Conservation (phyloP, 2,329 filamentous ascomycete species). For the Neoscytalidium dimidiatum region DNA sequence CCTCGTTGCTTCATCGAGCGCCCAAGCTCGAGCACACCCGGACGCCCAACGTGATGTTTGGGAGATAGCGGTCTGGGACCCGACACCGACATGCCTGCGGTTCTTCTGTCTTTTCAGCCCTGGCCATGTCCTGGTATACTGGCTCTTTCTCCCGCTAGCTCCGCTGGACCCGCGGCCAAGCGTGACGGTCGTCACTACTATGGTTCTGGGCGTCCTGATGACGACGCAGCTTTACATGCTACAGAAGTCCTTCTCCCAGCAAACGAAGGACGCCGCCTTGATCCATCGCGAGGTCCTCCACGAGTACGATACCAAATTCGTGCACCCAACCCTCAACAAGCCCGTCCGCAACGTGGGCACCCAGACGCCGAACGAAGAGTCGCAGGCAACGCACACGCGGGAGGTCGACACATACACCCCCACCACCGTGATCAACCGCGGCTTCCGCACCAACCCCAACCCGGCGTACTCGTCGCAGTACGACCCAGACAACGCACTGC, state of each 20-base stretch:
- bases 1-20: slow-evolving; percentile 64
- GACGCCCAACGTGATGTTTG: slow-evolving; percentile 84
- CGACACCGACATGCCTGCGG: slow-evolving; percentile 76
- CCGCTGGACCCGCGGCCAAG: slow-evolving; percentile 78
- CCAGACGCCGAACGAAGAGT: slow-evolving; percentile 60
- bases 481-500: slow-evolving; percentile 61
- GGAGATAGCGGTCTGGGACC: slow-evolving; percentile 94
- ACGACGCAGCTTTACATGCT: slow-evolving; percentile 76
- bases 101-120: slow-evolving; percentile 92
- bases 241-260: slow-evolving; percentile 74
- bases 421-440: slow-evolving; percentile 66
- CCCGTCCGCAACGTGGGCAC: slow-evolving; percentile 77
- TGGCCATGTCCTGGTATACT: slow-evolving; percentile 87
- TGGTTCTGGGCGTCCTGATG: slow-evolving; percentile 74
- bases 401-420: slow-evolving; percentile 65
- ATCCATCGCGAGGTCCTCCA: slow-evolving; percentile 91
- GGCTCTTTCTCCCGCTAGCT: slow-evolving; percentile 79
- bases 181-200: slow-evolving; percentile 78
- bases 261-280: slow-evolving; percentile 79
- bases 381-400: slow-evolving; percentile 30
- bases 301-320: slow-evolving; percentile 95
- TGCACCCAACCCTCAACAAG: slow-evolving; percentile 84
- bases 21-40: slow-evolving; percentile 82
- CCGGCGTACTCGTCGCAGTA: slow-evolving; percentile 74
- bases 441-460: slow-evolving; percentile 81